Base-by-base conservation (phyloP, 768 basidiomycete species). In the Tephrocybe sp. region DNA sequence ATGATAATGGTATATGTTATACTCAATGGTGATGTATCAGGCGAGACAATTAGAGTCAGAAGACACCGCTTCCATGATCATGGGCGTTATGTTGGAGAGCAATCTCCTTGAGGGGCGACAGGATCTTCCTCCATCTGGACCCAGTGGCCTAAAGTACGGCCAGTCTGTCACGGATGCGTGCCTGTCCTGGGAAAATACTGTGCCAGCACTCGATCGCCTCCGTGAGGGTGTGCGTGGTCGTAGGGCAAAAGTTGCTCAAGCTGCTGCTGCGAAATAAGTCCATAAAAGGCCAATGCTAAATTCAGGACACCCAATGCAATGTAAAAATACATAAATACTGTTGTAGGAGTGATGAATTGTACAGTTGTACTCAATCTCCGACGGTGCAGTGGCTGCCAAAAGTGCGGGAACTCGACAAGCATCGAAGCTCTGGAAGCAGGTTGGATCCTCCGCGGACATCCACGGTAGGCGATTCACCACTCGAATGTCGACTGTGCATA, bases 51-150 rank as follows among this genome's bases (percentile, higher is more conserved):
- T 93, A 11, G 82, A 86, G 59, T 79, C 77, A 1, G 78, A 77
- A 26, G 86, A 90, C 51, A 94, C 90, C 0, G 78, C 84, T 0
- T 61, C 73, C 4, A 73, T 79, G 54, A 93, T 96, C 60, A 86
- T 92, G 81, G 93, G 93, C 40, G 90, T 94, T 48, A 98, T 98
- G 95, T 77, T 98, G 50, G 96, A 98, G 70, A 92, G 89, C 38
- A 95, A 96, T 65, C 77, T 98, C 44, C 76, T 85, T 7, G 92
- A 90, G 65, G 92, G 93, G 23, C 83, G 91, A 45, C 92, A 95
- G 68, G 85, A 92, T 59, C 87, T 95, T 53, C 85, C 92, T 3
- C 62, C 79, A 1, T 75, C 78, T 10, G 93, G 93, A 3, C 85
- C 86, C 1, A 70, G 78, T 6, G 86, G 81, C 10, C 72, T 96